These are phyloP conservation scores for Eucalyptus urophylla DNA, from an alignment of 345 rosid genomes.

Conservation along the genomic window DNA sequence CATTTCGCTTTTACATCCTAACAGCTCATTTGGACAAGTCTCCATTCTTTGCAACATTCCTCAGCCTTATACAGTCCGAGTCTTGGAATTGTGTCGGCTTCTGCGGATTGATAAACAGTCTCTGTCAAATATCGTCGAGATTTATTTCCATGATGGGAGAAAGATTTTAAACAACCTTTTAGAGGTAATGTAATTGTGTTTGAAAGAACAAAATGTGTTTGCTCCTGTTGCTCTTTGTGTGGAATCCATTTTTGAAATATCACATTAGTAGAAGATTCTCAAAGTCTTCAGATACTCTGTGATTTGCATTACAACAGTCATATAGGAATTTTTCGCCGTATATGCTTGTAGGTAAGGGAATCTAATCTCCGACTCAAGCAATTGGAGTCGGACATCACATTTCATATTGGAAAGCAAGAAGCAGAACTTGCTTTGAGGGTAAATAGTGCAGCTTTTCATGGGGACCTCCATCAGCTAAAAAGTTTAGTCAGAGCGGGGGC, in stretches of 20 bases:
- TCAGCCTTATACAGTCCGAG: constrained; percentile 79
- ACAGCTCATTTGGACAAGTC: constrained; percentile 76
- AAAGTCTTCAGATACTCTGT: background rate
- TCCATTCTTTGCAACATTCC: constrained; percentile 94
- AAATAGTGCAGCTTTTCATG: constrained; percentile 76
- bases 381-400: constrained; percentile 70
- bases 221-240: background rate
- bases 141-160: constrained; percentile 83
- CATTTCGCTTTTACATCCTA: constrained; percentile 34
- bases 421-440: constrained; percentile 87
- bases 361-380: constrained; percentile 56
- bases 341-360: constrained; percentile 52
- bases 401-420: constrained; percentile 94
- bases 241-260: background rate
- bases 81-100: constrained; percentile 64
- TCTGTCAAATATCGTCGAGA: constrained; percentile 71
- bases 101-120: constrained; percentile 89
- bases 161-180: constrained; percentile 69
- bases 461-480: constrained; percentile 73
- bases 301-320: background rate
- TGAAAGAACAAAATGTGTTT: background rate
- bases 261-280: background rate
- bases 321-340: background rate
- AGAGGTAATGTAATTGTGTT: constrained; percentile 56
- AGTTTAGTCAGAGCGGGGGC: constrained; percentile 79